Evolutionary conservation across 1,284 basidiomycete species (phyloP).

Genomic region (Heterobasidion irregulare): DNA sequence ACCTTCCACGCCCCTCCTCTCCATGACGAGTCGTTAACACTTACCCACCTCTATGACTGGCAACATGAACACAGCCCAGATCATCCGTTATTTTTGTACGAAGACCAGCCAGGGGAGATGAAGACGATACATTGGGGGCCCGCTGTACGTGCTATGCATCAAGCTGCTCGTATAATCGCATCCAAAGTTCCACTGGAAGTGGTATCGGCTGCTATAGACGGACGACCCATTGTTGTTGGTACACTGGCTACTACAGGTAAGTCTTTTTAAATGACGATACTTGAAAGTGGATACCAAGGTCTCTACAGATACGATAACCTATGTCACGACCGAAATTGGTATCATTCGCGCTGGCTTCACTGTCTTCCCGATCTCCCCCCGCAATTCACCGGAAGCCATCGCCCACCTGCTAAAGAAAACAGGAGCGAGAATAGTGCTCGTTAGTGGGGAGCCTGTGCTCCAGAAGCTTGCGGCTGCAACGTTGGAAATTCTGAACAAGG

Average conservation of each 20-base stretch:
- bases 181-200: background rate
- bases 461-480: conserved; percentile 11
- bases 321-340: conserved; percentile 18
- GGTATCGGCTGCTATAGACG: background rate
- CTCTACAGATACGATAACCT: conserved; percentile 23
- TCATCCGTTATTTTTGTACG: conserved; percentile 20
- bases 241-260: conserved; percentile 15
- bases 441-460: conserved; percentile 10
- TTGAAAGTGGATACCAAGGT: background rate
- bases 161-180: conserved; percentile 14
- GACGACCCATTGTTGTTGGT: conserved; percentile 9
- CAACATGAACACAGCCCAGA: conserved; percentile 18
- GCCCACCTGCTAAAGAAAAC: conserved; percentile 17
- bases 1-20: conserved; percentile 13
- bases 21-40: conserved; percentile 6
- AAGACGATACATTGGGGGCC: conserved; percentile 16
- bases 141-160: conserved; percentile 15
- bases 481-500: conserved; percentile 8
- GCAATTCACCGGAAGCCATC: conserved; percentile 22
- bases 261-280: background rate
- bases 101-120: conserved; percentile 8
- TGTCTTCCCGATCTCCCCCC: conserved; percentile 20
- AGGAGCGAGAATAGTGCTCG: conserved; percentile 3
- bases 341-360: conserved; percentile 22
- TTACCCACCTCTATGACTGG: conserved; percentile 17